Conservation (phyloP, 345 rosid species). For the Linum usitatissimum region DNA sequence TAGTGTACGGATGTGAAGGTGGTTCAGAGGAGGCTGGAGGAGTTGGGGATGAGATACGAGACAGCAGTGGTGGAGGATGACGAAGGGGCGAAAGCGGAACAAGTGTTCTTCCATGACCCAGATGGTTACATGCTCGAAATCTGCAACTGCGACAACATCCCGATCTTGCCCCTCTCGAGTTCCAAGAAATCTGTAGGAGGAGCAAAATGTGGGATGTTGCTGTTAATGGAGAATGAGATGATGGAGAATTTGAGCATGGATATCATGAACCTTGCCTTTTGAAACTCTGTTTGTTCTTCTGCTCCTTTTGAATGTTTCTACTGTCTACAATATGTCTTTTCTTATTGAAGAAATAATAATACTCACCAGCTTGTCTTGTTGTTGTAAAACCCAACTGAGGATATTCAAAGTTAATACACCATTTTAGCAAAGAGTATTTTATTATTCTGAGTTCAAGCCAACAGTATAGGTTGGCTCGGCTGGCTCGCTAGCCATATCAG, state of each 20-base stretch:
- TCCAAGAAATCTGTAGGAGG: constrained; percentile 25
- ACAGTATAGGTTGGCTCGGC: no score
- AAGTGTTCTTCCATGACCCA: constrained; percentile 54
- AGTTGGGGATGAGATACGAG: constrained; percentile 36
- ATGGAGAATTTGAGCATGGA: constrained; percentile 58
- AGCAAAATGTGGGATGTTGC: constrained; percentile 18
- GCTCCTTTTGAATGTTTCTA: no score
- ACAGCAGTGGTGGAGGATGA: constrained; percentile 43
- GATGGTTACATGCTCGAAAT: constrained; percentile 57
- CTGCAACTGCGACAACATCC: constrained; percentile 47
- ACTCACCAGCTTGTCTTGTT: no score
- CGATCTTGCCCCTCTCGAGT: constrained; percentile 33
- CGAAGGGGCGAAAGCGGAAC: constrained; percentile 37
- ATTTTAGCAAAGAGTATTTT: no score
- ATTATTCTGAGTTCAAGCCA: no score
- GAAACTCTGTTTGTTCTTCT: not conserved
- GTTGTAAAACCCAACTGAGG: no score
- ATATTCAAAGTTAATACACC: no score
- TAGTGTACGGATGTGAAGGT: constrained; percentile 42
- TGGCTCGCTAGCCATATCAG: no score
- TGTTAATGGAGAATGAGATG: constrained; percentile 39
- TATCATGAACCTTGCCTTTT: constrained; percentile 41
- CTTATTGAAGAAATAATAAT: no score
- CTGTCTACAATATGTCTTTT: no score
- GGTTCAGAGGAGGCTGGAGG: constrained; percentile 39